Evolutionary conservation across 108 stramenopile genomes (phyloP).

Genomic region (Fistulifera solaris): DNA sequence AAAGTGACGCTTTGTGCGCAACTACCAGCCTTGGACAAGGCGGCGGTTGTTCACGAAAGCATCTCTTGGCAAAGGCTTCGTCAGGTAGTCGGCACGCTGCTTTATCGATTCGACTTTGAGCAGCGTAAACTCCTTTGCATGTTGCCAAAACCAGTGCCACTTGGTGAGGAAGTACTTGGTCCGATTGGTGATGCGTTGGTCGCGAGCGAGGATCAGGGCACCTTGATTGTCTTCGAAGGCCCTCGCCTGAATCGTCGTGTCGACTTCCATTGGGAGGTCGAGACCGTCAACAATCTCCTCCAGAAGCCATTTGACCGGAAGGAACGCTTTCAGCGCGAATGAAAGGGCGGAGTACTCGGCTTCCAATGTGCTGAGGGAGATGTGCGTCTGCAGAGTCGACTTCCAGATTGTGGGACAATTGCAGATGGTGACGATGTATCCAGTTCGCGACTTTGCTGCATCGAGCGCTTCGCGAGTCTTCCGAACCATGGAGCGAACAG

Average conservation of each 20-base stretch:
- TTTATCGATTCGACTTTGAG: not conserved
- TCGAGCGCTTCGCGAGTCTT: constrained; percentile 9
- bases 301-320: constrained; percentile 19
- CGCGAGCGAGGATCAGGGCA: constrained; percentile 6
- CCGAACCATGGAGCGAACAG: constrained; percentile 21
- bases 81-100: constrained; percentile 20
- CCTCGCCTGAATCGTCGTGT: not conserved
- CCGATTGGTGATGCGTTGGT: constrained; percentile 16
- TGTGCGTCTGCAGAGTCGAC: constrained; percentile 24
- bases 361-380: constrained; percentile 28
- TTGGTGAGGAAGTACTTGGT: constrained; percentile 16
- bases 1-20: not conserved
- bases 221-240: constrained; percentile 23
- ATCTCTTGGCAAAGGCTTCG: constrained; percentile 10
- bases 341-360: constrained; percentile 32
- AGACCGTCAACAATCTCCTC: not conserved
- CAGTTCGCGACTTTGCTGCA: constrained; percentile 31
- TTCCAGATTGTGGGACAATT: constrained; percentile 38
- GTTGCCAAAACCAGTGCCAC: constrained; percentile 25
- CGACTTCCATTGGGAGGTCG: not conserved
- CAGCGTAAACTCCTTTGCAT: not conserved
- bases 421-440: constrained; percentile 25
- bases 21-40: not conserved
- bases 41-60: constrained; percentile 1
- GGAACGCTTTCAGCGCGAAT: constrained; percentile 12